These are phyloP conservation scores for Phytopythium mirpurense DNA, from an alignment of 352 stramenopile genomes.

Conservation along the genomic window DNA sequence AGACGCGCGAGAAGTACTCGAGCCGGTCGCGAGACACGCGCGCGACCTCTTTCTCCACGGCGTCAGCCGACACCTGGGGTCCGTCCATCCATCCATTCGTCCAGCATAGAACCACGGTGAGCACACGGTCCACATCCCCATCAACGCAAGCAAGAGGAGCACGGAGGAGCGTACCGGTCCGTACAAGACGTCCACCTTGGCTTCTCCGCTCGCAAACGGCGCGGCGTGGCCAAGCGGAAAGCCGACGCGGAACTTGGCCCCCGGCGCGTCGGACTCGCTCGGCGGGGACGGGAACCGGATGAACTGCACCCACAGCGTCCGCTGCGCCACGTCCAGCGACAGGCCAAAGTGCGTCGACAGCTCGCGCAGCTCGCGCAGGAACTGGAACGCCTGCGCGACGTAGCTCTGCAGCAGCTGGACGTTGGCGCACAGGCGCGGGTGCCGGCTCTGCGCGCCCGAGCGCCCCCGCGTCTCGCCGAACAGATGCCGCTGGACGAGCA, in stretches of 20 bases:
- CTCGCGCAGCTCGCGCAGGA: conserved; percentile 49
- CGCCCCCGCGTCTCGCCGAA: conserved; percentile 13
- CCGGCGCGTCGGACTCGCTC: conserved; percentile 11
- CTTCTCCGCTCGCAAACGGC: conserved; percentile 49
- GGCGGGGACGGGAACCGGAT: conserved; percentile 41
- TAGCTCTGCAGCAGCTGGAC: conserved; percentile 46
- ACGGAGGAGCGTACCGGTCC: conserved; percentile 36
- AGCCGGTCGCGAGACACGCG: conserved; percentile 29
- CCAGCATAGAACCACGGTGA: background rate
- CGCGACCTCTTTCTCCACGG: conserved; percentile 39
- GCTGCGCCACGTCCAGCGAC: conserved; percentile 34
- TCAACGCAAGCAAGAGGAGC: background rate
- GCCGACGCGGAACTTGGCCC: conserved; percentile 46
- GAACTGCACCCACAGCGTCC: conserved; percentile 60
- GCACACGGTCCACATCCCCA: no score
- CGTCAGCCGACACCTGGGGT: conserved; percentile 44
- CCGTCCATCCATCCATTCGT: background rate
- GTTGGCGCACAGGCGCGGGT: conserved; percentile 26
- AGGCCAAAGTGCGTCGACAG: conserved; percentile 52
- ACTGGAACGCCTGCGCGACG: conserved; percentile 43
- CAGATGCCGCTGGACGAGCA: conserved; percentile 44
- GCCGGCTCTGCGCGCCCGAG: conserved; percentile 1
- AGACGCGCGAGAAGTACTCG: conserved; percentile 58
- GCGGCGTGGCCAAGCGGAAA: conserved; percentile 43
- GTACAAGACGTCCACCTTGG: conserved; percentile 30